These are phyloP conservation scores for Paramyrothecium sp. DNA, from an alignment of 2,329 filamentous ascomycete species.

Conservation along the genomic window DNA sequence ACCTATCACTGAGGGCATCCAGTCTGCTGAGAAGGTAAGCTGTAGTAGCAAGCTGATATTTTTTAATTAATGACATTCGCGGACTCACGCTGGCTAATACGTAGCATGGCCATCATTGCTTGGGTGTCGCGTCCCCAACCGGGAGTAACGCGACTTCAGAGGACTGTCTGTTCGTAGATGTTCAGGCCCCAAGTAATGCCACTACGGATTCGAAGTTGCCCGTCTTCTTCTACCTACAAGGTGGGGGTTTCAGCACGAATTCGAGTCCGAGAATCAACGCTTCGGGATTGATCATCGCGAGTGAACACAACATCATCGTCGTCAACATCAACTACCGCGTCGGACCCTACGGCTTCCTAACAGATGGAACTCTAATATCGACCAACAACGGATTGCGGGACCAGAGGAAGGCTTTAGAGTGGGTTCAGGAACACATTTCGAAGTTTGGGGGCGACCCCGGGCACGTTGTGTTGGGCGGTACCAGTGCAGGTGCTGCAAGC, in stretches of 20 bases:
- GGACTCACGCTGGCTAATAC: background rate
- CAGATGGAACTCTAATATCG: constrained; percentile 52
- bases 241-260: constrained; percentile 57
- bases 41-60: background rate
- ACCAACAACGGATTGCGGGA: constrained; percentile 71
- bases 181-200: constrained; percentile 57
- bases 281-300: constrained; percentile 54
- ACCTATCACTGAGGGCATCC: constrained; percentile 35
- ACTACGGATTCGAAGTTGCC: constrained; percentile 53
- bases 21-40: constrained; percentile 54
- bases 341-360: constrained; percentile 71
- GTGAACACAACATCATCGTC: constrained; percentile 61
- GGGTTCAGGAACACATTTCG: constrained; percentile 65
- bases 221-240: constrained; percentile 60
- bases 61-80: background rate
- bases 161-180: constrained; percentile 69
- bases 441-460: constrained; percentile 68
- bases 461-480: constrained; percentile 68
- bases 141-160: constrained; percentile 39
- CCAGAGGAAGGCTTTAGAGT: constrained; percentile 66
- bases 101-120: background rate
- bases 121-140: background rate
- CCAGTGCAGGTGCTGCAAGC: constrained; percentile 65
- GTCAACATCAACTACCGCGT: constrained; percentile 78
- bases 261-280: constrained; percentile 56